Evolutionary conservation across 2,329 filamentous ascomycete genomes (phyloP), one percentile per base, ranked within the genome.

Genomic region (Fusarium decemcellulare): DNA sequence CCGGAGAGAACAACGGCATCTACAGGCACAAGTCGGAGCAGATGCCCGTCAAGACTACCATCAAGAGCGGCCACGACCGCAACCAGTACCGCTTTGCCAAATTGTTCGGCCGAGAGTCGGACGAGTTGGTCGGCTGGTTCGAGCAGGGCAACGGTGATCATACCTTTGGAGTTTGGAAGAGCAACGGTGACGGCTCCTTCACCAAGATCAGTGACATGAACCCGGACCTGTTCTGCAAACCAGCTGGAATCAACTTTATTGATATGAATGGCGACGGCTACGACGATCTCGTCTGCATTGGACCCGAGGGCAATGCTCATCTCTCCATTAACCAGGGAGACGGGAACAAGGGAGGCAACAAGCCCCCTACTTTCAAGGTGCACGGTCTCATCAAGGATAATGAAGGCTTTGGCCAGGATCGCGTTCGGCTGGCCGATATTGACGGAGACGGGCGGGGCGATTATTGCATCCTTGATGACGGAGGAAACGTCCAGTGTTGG

Each of bases 21-120:
- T 34, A 34, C 11, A 8, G 6, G 8, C 32, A 34, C 11, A 48
- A 23, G 27, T 30, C 15, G 44, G 30, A 68, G 27, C 54, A 47
- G 8, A 70, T 47, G 54, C 67, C 67, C 23, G 65, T 66, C 27
- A 44, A 72, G 10, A 39, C 65, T 9, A 67, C 63, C 5, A 51
- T 75, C 4, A 52, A 48, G 32, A 48, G 44, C 44, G 11, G 11
- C 6, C 32, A 27, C 23, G 23, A 48, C 27, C 44, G 27, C 9
- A 32, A 32, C 23, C 44, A 48, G 23, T 48, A 27, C 23, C 11
- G 44, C 15, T 48, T 48, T 32, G 44, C 44, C n/a, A 23, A 27
- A 9, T 14, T 48, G 23, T 48, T 48, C 30, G 15, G 15, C 8
- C 18, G 27, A 9, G 16, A 11, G 11, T 48, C 30, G 5, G 44